phyloP scores from a whole-genome alignment of 2,329 filamentous ascomycete genomes.

The Achaetomium macrosporum region DNA sequence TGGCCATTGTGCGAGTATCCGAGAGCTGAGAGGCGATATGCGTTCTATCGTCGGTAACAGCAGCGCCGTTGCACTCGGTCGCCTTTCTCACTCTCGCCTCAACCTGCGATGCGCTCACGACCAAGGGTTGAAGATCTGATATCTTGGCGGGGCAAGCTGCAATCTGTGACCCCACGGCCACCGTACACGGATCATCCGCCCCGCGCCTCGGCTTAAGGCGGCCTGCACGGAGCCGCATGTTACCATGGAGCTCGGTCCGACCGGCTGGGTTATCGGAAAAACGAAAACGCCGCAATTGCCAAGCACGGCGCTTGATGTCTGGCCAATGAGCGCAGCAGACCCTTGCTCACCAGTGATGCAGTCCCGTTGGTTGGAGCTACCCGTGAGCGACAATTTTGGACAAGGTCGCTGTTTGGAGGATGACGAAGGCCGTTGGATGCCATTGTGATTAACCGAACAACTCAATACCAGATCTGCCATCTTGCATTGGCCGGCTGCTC shows the following conservation, averaged over 20 bases:
- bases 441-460: slow-evolving; percentile 2
- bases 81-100: not conserved
- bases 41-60: not conserved
- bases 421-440: slow-evolving; percentile 15
- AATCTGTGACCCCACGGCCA: not conserved
- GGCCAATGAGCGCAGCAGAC: slow-evolving; percentile 8
- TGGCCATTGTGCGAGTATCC: slow-evolving; percentile 25
- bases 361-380: slow-evolving; percentile 13
- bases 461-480: not conserved
- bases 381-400: slow-evolving; percentile 15
- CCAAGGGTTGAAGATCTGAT: not conserved
- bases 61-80: not conserved
- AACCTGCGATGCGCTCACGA: not conserved
- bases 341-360: slow-evolving; percentile 1
- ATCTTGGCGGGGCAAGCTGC: slow-evolving; percentile 9
- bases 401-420: slow-evolving; percentile 16
- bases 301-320: not conserved
- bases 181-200: not conserved
- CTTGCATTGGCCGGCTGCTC: slow-evolving; percentile 4
- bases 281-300: slow-evolving; percentile 14
- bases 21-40: not conserved
- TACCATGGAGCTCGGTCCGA: not conserved
- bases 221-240: not conserved
- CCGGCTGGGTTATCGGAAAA: slow-evolving; percentile 11
- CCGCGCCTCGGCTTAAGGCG: not conserved